These are phyloP conservation scores for Malus hybrid DNA, from an alignment of 331 rosid species.

Conservation along the genomic window DNA sequence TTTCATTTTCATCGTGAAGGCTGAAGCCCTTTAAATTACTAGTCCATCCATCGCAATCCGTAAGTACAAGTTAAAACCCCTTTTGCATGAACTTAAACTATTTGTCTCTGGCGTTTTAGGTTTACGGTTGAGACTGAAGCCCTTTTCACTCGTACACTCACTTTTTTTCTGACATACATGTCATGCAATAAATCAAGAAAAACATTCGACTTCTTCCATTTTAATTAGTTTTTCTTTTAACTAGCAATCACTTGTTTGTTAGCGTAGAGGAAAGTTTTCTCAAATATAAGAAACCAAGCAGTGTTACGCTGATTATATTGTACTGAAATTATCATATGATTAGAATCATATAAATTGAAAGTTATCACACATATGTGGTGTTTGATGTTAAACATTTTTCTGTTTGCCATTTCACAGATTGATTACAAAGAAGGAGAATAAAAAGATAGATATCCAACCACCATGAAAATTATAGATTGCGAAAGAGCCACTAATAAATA, in stretches of 20 bases:
- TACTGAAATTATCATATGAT: too few species aligned
- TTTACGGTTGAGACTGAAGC: too few species aligned
- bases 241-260: background rate
- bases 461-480: background rate
- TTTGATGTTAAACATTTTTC: too few species aligned
- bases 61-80: background rate
- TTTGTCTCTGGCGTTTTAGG: background rate
- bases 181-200: background rate
- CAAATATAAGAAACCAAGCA: background rate
- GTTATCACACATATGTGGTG: too few species aligned
- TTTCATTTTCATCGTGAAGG: background rate
- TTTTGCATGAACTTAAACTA: background rate
- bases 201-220: too few species aligned
- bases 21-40: background rate
- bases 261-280: too few species aligned
- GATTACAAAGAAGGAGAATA: background rate
- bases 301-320: too few species aligned
- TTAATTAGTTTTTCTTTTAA: too few species aligned
- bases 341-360: too few species aligned
- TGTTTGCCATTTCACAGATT: too few species aligned
- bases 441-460: background rate
- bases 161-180: background rate
- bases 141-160: too few species aligned
- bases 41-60: background rate
- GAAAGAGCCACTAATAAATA: too few species aligned